These are phyloP conservation scores for Aspergillus nomiae DNA, from an alignment of 2,329 filamentous ascomycete genomes.

Conservation along the genomic window DNA sequence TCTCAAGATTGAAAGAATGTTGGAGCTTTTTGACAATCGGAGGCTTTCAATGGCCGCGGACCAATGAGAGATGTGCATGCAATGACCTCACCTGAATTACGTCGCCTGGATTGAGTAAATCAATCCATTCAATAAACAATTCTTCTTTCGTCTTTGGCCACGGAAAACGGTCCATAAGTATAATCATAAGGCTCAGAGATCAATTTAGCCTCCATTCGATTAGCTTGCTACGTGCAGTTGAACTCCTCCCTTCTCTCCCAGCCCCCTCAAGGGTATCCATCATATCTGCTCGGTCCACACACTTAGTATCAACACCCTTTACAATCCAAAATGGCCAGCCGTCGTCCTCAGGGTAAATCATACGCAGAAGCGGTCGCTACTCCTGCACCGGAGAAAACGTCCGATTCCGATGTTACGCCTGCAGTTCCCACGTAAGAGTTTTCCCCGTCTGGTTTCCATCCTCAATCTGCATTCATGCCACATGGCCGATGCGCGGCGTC, in stretches of 20 bases:
- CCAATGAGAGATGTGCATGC: not conserved
- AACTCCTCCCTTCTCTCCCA: not conserved
- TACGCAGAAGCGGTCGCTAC: conserved; percentile 31
- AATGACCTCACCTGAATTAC: conserved; percentile 1
- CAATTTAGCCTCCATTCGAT: not conserved
- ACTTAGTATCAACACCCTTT: not conserved
- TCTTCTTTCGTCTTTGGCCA: not conserved
- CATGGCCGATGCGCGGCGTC: conserved; percentile 5
- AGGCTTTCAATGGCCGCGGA: not conserved
- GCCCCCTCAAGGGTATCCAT: not conserved
- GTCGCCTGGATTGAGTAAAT: not conserved
- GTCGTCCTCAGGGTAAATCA: conserved; percentile 32
- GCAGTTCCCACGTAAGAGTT: conserved; percentile 74
- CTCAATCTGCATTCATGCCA: conserved; percentile 9
- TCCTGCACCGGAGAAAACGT: conserved; percentile 42
- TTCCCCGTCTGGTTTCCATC: conserved; percentile 19
- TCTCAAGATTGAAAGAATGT: not conserved
- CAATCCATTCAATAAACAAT: not conserved
- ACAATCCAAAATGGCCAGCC: conserved; percentile 32
- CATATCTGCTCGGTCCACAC: not conserved
- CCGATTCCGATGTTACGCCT: conserved; percentile 74
- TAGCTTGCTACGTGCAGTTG: not conserved
- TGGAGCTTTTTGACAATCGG: not conserved
- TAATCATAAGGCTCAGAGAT: not conserved
- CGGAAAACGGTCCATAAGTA: not conserved